Percentiles rank a stretch among this genome's conserved stretches.
Evolutionary conservation across 768 basidiomycete species (phyloP).

Genomic region (Kwoniella pini): DNA sequence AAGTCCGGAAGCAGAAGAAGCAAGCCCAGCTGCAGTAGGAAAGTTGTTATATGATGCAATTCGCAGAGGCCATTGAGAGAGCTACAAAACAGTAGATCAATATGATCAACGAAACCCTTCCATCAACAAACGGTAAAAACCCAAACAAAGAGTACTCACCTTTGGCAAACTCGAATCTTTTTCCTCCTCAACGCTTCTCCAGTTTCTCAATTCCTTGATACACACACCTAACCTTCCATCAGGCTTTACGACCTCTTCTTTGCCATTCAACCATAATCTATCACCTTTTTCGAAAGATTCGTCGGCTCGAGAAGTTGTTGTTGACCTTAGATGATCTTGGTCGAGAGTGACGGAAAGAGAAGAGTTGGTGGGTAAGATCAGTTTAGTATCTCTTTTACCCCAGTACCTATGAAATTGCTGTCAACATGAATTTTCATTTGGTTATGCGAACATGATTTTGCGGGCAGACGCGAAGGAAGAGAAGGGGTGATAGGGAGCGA

Average conservation of each 20-base stretch:
- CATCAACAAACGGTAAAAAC: no score
- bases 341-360: conserved; percentile 97
- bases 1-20: conserved; percentile 95
- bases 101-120: no score
- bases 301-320: conserved; percentile 87
- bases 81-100: conserved; percentile 54
- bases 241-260: conserved; percentile 81
- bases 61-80: conserved; percentile 74
- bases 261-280: conserved; percentile 90
- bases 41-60: conserved; percentile 98
- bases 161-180: conserved; percentile 66
- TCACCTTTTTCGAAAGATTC: conserved; percentile 68
- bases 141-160: conserved; percentile 60
- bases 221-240: conserved; percentile 79
- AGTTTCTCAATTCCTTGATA: conserved; percentile 78
- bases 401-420: conserved; percentile 69
- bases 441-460: no score
- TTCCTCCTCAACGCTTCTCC: conserved; percentile 75
- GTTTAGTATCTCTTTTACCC: conserved; percentile 94
- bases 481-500: no score
- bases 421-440: no score
- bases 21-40: conserved; percentile 96
- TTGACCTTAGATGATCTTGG: conserved; percentile 91
- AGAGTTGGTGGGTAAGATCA: conserved; percentile 96
- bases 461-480: no score